Base-by-base conservation (phyloP, 1,284 basidiomycete genomes). In the Microstroma glucosiphilum region DNA sequence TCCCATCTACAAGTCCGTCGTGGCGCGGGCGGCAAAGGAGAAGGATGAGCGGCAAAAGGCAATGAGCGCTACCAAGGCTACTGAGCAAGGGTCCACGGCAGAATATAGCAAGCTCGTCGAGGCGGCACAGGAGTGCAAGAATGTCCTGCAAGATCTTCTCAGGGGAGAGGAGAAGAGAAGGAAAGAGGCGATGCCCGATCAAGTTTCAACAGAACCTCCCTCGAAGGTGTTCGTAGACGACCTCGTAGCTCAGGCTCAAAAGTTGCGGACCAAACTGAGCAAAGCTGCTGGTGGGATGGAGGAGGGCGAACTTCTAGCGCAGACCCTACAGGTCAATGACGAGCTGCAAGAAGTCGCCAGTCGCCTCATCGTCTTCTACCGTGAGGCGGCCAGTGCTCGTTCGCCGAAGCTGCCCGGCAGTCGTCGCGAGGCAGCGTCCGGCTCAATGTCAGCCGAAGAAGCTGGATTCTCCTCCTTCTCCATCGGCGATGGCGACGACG, bases 1-100 rank as follows among this genome's bases (percentile, higher is more conserved):
- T 56, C 74, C 73, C 17, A 75, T 77, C 61, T 74, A 75, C 61
- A 72, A 71, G 25, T 72, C 69, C 6, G 69, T 69, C 17, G 66
- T 77, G 0, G 74, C 73, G 1, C 54, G 69, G 15, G 69, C 71
- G 13, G 71, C 67, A 17, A 61, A 69, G 58, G 70, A 72, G 54
- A 68, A 72, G 57, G 71, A 72, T n/a, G 71, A 71, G 30, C 51
- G 67, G 8, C 43, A 63, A 12, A 69, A 68, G 43, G 67, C 68
- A 6, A 65, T 67, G 42, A 58, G 63, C 13, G 67, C 66, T 0
- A 67, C 66, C 3, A 58, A 62, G 12, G 67, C 63, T 12, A 55
- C 60, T 40, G 61, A 65, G 49, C 66, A 59, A 0, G 63, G 60
- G 1, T 62, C 60, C 13, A 65, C 60, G 19, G 25, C 48, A 2